Conservation (phyloP, 257 asterid genomes). For the Solanum dulcamara region DNA sequence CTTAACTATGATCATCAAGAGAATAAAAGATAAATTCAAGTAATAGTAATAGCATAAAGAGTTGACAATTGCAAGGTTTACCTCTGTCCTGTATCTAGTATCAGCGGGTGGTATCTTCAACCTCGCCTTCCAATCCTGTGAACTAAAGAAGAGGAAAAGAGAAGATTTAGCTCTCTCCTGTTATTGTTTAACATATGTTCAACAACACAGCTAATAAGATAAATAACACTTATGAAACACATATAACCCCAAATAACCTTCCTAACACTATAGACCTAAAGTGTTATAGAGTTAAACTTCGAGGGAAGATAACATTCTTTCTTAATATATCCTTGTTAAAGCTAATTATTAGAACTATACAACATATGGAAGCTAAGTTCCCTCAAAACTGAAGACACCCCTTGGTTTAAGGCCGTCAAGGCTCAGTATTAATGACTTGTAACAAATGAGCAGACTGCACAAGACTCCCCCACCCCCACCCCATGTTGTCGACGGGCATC, state of each 20-base stretch:
- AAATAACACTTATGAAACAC: not conserved
- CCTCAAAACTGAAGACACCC: not conserved
- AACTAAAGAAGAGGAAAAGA: slow-evolving; percentile 27
- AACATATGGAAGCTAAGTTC: not conserved
- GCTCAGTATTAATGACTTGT: not conserved
- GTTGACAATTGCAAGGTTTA: slow-evolving; percentile 1
- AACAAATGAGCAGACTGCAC: not conserved
- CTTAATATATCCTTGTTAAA: not conserved
- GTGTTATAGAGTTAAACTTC: not conserved
- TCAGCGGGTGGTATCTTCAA: slow-evolving; percentile 65
- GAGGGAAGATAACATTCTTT: not conserved
- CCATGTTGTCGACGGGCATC: not conserved
- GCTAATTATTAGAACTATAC: not conserved
- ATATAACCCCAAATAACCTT: not conserved
- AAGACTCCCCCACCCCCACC: not conserved
- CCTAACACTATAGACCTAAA: not conserved
- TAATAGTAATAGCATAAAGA: not conserved
- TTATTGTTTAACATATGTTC: not conserved
- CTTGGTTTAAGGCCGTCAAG: not conserved
- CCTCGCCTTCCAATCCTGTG: slow-evolving; percentile 78
- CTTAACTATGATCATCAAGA: not conserved
- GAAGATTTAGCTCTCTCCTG: not conserved
- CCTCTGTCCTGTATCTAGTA: slow-evolving; percentile 80
- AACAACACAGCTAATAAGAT: not conserved
- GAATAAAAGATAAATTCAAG: not conserved